These are phyloP conservation scores for Citrus medica DNA, from an alignment of 345 rosid species.

Conservation along the genomic window DNA sequence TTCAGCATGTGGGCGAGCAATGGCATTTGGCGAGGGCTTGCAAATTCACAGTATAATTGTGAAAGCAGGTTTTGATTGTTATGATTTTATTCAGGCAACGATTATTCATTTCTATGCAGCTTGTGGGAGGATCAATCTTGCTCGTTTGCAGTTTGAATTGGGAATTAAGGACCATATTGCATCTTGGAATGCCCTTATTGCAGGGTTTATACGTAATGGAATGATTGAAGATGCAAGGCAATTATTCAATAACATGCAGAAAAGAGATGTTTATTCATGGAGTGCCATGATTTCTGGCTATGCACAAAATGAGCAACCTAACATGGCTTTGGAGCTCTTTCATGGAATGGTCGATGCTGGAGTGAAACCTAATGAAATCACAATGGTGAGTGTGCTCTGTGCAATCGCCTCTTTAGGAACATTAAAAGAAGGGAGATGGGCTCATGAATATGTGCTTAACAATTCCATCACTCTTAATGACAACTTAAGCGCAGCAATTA, in stretches of 20 bases:
- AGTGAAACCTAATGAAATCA: constrained; percentile 59
- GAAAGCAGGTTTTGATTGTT: constrained; percentile 63
- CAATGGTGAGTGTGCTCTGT: constrained; percentile 80
- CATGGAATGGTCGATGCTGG: constrained; percentile 52
- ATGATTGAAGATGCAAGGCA: constrained; percentile 54
- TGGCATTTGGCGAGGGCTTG: constrained; percentile 39
- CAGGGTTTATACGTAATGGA: constrained; percentile 59
- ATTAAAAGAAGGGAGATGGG: constrained; percentile 60
- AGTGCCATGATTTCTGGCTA: constrained; percentile 76
- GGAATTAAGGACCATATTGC: constrained; percentile 51
- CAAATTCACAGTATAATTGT: constrained; percentile 54
- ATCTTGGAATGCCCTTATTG: constrained; percentile 65
- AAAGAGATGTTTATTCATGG: constrained; percentile 81
- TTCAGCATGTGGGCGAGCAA: constrained; percentile 60
- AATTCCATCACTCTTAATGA: constrained; percentile 49
- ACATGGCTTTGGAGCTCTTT: constrained; percentile 54
- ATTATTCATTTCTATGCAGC: constrained; percentile 64
- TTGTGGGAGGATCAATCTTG: constrained; percentile 48
- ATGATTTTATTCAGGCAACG: constrained; percentile 66
- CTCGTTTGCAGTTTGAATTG: constrained; percentile 52
- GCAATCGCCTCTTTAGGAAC: constrained; percentile 60
- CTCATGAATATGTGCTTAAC: constrained; percentile 41
- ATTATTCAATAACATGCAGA: constrained; percentile 55
- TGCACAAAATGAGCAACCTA: constrained; percentile 50
- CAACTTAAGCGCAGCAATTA: constrained; percentile 72